Conservation (phyloP, 148 eudicot species). For the Drosera capensis region DNA sequence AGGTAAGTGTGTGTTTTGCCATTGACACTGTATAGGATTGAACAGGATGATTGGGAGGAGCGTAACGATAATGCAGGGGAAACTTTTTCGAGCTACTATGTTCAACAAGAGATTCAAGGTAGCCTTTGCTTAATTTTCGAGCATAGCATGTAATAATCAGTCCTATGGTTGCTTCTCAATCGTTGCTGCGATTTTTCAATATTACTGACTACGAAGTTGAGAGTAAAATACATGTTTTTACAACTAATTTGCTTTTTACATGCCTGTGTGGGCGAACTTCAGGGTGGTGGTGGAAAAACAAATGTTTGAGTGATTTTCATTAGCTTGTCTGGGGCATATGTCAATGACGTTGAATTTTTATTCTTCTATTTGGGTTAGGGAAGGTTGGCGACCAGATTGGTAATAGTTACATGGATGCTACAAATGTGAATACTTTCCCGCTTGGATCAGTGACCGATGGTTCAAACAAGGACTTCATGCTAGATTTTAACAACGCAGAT, state of each 20-base stretch:
- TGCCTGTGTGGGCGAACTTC: no score
- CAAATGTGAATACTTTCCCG: constrained; percentile 13
- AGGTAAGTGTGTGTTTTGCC: background rate
- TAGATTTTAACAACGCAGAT: constrained; percentile 13
- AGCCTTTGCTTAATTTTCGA: no score
- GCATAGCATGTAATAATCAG: background rate
- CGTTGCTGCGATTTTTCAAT: no score
- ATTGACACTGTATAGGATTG: background rate
- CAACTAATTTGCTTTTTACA: no score
- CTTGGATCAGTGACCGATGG: constrained; percentile 20
- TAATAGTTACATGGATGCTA: constrained; percentile 7
- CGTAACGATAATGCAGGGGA: background rate
- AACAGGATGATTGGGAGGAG: background rate
- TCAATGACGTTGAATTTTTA: background rate
- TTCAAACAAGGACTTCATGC: constrained; percentile 27
- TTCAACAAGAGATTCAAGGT: background rate
- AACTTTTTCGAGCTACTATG: background rate
- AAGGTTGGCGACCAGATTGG: constrained; percentile 9
- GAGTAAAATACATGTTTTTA: no score
- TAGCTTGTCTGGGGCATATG: background rate
- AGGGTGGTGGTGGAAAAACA: no score
- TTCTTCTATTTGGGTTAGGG: constrained; percentile 1
- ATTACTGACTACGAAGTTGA: no score
- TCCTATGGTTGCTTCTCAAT: background rate
- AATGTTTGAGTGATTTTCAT: background rate